A percentile compares a stretch with the other conserved stretches of the same genome.
Conservation (phyloP, 306 rosid species). For the Prunus persica region DNA sequence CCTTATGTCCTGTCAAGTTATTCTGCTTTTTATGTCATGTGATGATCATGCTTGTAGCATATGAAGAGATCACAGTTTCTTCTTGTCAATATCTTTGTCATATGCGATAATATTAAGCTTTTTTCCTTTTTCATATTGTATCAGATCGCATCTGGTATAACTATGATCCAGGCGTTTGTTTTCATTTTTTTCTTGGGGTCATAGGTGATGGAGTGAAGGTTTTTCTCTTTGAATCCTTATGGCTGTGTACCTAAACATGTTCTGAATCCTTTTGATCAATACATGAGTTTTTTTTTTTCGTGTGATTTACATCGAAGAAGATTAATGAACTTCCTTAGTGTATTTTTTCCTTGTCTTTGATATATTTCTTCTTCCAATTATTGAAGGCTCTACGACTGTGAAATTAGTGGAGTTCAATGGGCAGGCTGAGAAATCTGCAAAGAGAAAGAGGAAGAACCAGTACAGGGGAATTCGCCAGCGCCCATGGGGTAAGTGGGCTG, state of each 20-base stretch:
- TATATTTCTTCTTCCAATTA: conserved; percentile 3
- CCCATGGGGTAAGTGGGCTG: conserved; percentile 99
- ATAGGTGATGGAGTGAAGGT: no score
- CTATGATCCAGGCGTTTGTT: no score
- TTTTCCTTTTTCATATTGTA: background rate
- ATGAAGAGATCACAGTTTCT: background rate
- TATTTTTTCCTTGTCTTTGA: background rate
- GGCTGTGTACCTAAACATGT: background rate
- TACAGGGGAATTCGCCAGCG: conserved; percentile 94
- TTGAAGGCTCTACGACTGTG: conserved; percentile 46
- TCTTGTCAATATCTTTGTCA: background rate
- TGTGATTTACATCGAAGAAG: background rate
- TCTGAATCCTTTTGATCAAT: background rate
- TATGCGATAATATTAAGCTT: background rate
- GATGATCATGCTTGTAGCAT: background rate
- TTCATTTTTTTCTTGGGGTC: no score
- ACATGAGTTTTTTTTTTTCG: no score
- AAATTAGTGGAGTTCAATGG: conserved; percentile 51
- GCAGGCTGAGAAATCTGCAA: conserved; percentile 61
- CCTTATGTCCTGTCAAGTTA: background rate
- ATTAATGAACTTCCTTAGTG: background rate
- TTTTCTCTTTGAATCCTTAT: background rate
- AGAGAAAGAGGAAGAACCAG: conserved; percentile 84
- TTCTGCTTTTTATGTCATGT: background rate
- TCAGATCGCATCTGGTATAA: background rate